Percentiles rank a stretch among this genome's conserved stretches.
Evolutionary conservation across 2,329 filamentous ascomycete genomes (phyloP).

Genomic region (Diaporthe vexans): DNA sequence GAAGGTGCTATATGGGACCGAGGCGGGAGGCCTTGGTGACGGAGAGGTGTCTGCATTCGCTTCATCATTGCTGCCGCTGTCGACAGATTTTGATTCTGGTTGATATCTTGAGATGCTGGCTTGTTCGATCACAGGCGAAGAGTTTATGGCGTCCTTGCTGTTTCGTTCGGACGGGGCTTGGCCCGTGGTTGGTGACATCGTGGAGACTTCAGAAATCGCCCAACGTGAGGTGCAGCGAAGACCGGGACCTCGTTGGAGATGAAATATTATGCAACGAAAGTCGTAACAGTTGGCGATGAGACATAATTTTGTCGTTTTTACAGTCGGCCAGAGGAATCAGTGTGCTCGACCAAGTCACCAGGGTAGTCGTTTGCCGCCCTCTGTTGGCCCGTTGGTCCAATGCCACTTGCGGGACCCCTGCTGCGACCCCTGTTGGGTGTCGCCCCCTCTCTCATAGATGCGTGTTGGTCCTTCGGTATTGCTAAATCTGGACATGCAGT

Average conservation of each 20-base stretch:
- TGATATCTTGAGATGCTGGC: neutral
- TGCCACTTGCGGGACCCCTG: neutral
- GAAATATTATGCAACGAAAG: neutral
- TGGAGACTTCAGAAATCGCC: too few relatives aligned
- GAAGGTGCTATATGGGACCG: slow-evolving; percentile 16
- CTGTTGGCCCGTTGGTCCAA: neutral
- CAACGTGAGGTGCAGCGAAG: neutral
- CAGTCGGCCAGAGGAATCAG: neutral
- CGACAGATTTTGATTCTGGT: neutral
- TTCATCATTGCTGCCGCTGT: neutral
- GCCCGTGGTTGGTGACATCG: neutral
- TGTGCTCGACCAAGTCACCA: neutral
- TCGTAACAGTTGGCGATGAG: neutral
- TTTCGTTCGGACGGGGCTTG: neutral
- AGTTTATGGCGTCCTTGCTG: too few relatives aligned
- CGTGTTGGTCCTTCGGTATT: neutral
- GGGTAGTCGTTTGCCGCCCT: neutral
- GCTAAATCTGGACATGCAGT: neutral
- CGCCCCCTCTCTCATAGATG: neutral
- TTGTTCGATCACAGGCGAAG: neutral
- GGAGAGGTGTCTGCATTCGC: neutral
- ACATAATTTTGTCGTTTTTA: neutral
- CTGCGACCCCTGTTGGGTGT: neutral
- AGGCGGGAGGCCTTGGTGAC: neutral
- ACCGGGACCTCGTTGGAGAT: neutral